Evolutionary conservation across 2,329 filamentous ascomycete species (phyloP), one percentile per base, ranked within the genome.

Genomic region (Trichophyton schoenleinii): DNA sequence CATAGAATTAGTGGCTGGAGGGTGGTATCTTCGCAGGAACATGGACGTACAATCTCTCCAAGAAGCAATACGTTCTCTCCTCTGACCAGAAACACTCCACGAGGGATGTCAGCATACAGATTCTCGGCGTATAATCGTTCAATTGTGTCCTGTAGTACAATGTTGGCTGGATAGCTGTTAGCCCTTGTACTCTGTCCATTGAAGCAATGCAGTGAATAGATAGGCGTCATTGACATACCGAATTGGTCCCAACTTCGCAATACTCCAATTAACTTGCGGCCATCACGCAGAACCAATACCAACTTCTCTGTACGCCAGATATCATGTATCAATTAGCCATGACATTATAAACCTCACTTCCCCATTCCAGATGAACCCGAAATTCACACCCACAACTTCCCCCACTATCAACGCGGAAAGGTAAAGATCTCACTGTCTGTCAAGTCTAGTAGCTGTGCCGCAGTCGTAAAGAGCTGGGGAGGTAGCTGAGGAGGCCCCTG

Each of bases 391-490:
- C 28, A 31, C 28, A 49, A 13, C 4, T n/a, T 49, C 22, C 28
- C 48, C 18, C 18, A 57, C 53, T 58, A 44, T 20, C 13, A n/a
- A 36, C 9, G 41, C 57, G 28, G 20, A 25, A n/a, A 11, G 48
- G 59, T 20, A 58, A 18, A 42, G 44, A 59, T 62, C 63, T 62
- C 84, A 97, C 92, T 99, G 78, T 99, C 94, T 69, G 94, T 97
- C 70, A 99, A 81, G 73, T 99, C 94, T 63, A 99, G 80, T 63
- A 99, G 80, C 79, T 97, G 94, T 60, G 94, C 91, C 36, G 94
- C 94, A 36, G 94, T 99, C 18, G 94, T 95, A 78, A 99, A 99
- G 87, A 97, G 96, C 79, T 99, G 92, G 63, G 91, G 91, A 13
- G 78, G 78, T 61, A 80, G 70, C 66, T 80, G 78, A 22, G 78